phyloP scores from a whole-genome alignment of 805 yeast species.

The Metschnikowia reukaufii region DNA sequence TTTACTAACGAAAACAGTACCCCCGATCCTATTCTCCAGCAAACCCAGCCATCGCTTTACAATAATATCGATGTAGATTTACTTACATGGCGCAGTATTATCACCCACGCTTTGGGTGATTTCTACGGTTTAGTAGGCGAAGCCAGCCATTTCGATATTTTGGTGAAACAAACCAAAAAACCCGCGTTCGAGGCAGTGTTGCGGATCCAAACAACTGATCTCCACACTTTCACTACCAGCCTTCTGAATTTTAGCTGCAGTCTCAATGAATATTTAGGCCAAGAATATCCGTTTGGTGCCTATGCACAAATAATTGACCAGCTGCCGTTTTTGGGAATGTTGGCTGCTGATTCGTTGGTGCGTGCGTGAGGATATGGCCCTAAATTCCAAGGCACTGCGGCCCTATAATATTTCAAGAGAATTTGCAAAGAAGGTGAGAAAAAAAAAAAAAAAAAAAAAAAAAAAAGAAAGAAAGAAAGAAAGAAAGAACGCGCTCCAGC shows the following conservation, averaged over 20 bases:
- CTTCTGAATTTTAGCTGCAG: slow-evolving; percentile 32
- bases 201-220: slow-evolving; percentile 32
- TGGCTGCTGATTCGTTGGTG: slow-evolving; percentile 14
- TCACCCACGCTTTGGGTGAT: slow-evolving; percentile 25
- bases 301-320: slow-evolving; percentile 19
- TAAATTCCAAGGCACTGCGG: not conserved
- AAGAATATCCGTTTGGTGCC: slow-evolving; percentile 20
- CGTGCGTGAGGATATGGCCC: not conserved
- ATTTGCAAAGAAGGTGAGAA: too few relatives aligned
- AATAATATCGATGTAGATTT: slow-evolving; percentile 24
- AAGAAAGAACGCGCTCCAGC: too few relatives aligned
- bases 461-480: too few relatives aligned
- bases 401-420: not conserved
- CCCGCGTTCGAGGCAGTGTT: slow-evolving; percentile 23
- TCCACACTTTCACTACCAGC: slow-evolving; percentile 30
- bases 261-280: slow-evolving; percentile 27
- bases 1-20: slow-evolving; percentile 11
- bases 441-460: too few relatives aligned
- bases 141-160: slow-evolving; percentile 30
- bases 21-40: slow-evolving; percentile 20
- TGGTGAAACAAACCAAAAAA: slow-evolving; percentile 17
- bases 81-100: slow-evolving; percentile 34
- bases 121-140: slow-evolving; percentile 38
- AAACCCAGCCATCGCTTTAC: slow-evolving; percentile 14
- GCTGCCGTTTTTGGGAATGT: slow-evolving; percentile 24